Base-by-base conservation (phyloP, 352 stramenopile genomes). In the Phytophthora tentaculata region DNA sequence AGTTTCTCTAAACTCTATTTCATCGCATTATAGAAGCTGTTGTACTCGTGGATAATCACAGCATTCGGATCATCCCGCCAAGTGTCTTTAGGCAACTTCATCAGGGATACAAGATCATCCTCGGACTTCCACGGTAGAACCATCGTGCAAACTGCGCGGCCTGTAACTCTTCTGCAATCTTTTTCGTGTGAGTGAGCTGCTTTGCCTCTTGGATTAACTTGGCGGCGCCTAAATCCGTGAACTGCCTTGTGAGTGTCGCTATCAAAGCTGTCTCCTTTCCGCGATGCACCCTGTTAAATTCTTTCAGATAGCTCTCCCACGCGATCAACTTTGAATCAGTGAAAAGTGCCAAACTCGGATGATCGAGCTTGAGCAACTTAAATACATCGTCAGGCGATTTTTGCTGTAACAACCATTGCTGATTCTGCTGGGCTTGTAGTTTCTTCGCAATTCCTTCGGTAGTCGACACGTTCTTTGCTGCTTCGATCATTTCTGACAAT, bases 321-420 rank as follows among this genome's bases (percentile, higher is more conserved):
- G 29, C 45, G 23, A 39, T 19, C 32, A 65, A 32, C 14, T 22
- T 24, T 37, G 37, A 17, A 10, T 29, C 19, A 13, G 16, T 39
- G 4, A 65, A 24, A 22, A 49, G 2, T 3, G n/a, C 16, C 6
- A 23, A 16, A n/a, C 13, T 37, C 4, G 35, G 23, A 0, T 41
- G 0, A 14, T 58, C 17, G 0, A 65, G 37, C 24, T 47, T 65
- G 10, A 59, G 19, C 20, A 52, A 7, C 26, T 53, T 51, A 20
- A 65, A 65, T 1, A 65, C 28, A 8, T 65, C 24, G 24, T 58
- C 48, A n/a, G 37, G 5, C 5, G 35, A 47, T 51, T 58, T 65
- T 5, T 19, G 13, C 10, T 43, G 14, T 2, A 2, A 16, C 24
- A 49, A 5, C 62, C 62, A 69, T 2, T 14, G 5, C 19, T 17